Percentiles rank a stretch among this genome's conserved stretches.
These are phyloP conservation scores for Penstemon newberryi DNA, from an alignment of 257 asterid species.

Conservation along the genomic window DNA sequence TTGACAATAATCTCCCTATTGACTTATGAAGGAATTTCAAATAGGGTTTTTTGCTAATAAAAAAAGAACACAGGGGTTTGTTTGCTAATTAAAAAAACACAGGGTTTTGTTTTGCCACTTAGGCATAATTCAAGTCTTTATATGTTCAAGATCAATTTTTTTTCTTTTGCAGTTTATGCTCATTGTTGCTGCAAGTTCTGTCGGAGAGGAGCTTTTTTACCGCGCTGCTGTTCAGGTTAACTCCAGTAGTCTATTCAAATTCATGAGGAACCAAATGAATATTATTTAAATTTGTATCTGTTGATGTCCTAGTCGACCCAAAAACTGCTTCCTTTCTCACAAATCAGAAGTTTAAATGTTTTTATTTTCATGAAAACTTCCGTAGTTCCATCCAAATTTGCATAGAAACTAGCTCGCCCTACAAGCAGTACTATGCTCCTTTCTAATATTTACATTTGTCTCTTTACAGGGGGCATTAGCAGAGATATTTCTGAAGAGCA, in stretches of 20 bases:
- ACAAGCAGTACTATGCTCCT: not conserved
- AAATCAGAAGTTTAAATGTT: not conserved
- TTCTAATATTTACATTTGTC: not conserved
- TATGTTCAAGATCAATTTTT: conserved; percentile 2
- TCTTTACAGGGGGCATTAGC: conserved; percentile 81
- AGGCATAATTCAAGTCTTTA: not conserved
- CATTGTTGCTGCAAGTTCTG: conserved; percentile 94
- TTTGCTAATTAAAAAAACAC: too few relatives aligned
- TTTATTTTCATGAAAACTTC: conserved; percentile 3
- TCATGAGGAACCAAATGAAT: not conserved
- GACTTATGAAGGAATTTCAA: too few relatives aligned
- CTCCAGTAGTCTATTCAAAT: conserved; percentile 5
- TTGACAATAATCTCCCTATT: too few relatives aligned
- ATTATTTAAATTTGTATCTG: not conserved
- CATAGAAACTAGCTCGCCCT: too few relatives aligned
- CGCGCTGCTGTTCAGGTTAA: conserved; percentile 93
- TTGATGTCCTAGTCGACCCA: not conserved
- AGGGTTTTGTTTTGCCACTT: not conserved
- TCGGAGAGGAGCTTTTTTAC: conserved; percentile 96
- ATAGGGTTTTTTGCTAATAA: too few relatives aligned
- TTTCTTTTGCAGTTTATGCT: conserved; percentile 64
- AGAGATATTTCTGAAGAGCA: conserved; percentile 65
- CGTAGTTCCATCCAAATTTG: too few relatives aligned
- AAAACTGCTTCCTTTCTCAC: not conserved
- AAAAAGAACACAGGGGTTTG: too few relatives aligned